Evolutionary conservation across 345 rosid genomes (phyloP).

Genomic region (Balakata baccata): DNA sequence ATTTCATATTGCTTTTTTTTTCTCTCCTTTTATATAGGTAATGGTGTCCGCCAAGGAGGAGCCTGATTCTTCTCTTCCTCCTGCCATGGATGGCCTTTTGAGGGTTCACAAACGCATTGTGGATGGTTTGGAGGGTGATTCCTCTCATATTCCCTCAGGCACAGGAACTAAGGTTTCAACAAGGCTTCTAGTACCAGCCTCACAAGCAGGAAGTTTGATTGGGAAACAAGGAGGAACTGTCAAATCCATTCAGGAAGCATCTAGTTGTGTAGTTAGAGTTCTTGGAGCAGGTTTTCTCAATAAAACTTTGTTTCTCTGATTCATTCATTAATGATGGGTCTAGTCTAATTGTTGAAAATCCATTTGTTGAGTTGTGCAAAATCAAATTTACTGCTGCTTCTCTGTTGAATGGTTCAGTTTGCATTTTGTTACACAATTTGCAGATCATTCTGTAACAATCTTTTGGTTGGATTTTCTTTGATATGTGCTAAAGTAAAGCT

Average conservation of each 20-base stretch:
- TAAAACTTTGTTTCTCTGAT: not conserved
- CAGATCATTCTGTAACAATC: not conserved
- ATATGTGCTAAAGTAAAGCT: not conserved
- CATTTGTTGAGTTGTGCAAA: not conserved
- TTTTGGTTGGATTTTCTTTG: not conserved
- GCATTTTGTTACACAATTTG: not conserved
- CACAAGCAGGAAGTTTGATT: slow-evolving; percentile 98
- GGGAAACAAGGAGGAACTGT: slow-evolving; percentile 97
- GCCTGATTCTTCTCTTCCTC: slow-evolving; percentile 87
- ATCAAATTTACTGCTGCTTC: not conserved
- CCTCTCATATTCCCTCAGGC: slow-evolving; percentile 55
- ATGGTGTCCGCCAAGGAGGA: slow-evolving; percentile 98
- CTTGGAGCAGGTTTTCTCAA: slow-evolving; percentile 75
- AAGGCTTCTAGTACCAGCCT: slow-evolving; percentile 88
- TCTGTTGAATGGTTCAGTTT: not conserved
- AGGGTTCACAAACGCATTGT: slow-evolving; percentile 89
- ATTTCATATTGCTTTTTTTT: slow-evolving; percentile 16
- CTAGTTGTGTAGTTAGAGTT: slow-evolving; percentile 85
- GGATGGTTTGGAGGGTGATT: slow-evolving; percentile 88
- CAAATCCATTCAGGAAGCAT: slow-evolving; percentile 89
- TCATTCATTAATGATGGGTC: not conserved
- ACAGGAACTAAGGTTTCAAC: slow-evolving; percentile 72
- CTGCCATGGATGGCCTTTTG: slow-evolving; percentile 93
- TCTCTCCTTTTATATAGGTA: slow-evolving; percentile 47
- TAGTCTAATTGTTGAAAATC: not conserved